Evolutionary conservation across 331 rosid genomes (phyloP).

Genomic region (Dryas integrifolia): DNA sequence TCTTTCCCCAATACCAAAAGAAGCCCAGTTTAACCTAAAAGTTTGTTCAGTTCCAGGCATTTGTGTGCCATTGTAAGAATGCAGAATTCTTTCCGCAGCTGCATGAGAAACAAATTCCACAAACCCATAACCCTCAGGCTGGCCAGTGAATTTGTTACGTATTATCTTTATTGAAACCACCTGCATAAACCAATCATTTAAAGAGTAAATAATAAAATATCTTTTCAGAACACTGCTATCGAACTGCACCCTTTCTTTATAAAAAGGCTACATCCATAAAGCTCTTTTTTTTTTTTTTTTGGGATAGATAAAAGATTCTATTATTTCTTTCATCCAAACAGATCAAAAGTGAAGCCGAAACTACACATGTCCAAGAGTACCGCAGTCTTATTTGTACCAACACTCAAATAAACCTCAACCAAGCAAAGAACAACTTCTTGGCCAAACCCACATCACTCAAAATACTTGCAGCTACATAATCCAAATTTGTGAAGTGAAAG

Average conservation of each 20-base stretch:
- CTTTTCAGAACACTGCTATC: neutral
- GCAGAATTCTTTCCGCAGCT: constrained; percentile 79
- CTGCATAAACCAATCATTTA: constrained; percentile 24
- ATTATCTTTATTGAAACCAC: constrained; percentile 82
- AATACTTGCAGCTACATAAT: neutral
- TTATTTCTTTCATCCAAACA: too few relatives aligned
- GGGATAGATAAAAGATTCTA: too few relatives aligned
- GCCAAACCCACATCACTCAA: neutral
- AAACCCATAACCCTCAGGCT: constrained; percentile 89
- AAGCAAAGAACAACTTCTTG: neutral
- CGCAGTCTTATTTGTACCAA: neutral
- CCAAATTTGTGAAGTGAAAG: neutral
- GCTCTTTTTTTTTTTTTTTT: neutral
- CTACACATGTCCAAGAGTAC: neutral
- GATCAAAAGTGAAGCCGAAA: neutral
- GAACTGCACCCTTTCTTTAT: constrained; percentile 2
- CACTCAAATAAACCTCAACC: neutral
- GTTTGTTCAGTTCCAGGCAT: constrained; percentile 93
- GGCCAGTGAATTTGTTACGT: constrained; percentile 80
- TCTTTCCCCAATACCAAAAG: constrained; percentile 85
- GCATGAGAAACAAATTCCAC: constrained; percentile 85
- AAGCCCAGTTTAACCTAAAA: constrained; percentile 87
- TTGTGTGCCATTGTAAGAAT: constrained; percentile 67
- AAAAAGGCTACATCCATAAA: neutral
- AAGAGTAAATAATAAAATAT: constrained; percentile 7